phyloP scores from a whole-genome alignment of 139 green algal species.

The Closterium sp. region DNA sequence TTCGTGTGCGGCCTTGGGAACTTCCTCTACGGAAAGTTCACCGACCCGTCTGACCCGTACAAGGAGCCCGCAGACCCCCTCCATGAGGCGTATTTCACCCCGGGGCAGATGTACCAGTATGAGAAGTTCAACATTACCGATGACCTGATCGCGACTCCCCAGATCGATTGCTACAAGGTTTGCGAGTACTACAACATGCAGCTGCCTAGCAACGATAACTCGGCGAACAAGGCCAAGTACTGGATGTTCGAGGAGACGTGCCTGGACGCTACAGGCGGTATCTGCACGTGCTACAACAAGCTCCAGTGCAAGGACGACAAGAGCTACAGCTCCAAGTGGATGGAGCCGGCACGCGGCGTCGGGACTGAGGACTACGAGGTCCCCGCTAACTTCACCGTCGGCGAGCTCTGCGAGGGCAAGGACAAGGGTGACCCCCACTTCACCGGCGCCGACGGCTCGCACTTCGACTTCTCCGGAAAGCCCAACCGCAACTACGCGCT shows the following conservation, averaged over 20 bases:
- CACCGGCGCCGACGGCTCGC: neutral
- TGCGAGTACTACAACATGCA: neutral
- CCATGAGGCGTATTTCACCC: neutral
- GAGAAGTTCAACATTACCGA: neutral
- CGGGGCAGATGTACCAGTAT: neutral
- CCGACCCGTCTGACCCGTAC: neutral
- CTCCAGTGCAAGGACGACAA: neutral
- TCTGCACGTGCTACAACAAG: neutral
- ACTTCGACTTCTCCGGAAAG: conserved; percentile 15
- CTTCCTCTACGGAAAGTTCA: neutral
- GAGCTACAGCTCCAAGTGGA: neutral
- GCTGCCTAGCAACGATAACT: neutral
- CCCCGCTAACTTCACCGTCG: neutral
- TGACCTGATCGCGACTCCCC: neutral
- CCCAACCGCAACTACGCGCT: conserved; percentile 1
- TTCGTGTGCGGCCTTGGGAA: neutral
- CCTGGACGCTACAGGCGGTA: neutral
- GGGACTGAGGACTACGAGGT: neutral
- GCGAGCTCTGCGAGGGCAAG: conserved; percentile 1
- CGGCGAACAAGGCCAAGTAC: neutral
- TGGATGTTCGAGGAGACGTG: neutral
- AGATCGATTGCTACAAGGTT: neutral
- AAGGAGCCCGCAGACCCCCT: neutral
- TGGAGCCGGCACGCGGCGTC: neutral
- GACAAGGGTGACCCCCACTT: conserved; percentile 9